Percentiles rank a stretch among this genome's conserved stretches.
phyloP scores from a whole-genome alignment of 179 eudicot genomes.

The Silene noctiflora region DNA sequence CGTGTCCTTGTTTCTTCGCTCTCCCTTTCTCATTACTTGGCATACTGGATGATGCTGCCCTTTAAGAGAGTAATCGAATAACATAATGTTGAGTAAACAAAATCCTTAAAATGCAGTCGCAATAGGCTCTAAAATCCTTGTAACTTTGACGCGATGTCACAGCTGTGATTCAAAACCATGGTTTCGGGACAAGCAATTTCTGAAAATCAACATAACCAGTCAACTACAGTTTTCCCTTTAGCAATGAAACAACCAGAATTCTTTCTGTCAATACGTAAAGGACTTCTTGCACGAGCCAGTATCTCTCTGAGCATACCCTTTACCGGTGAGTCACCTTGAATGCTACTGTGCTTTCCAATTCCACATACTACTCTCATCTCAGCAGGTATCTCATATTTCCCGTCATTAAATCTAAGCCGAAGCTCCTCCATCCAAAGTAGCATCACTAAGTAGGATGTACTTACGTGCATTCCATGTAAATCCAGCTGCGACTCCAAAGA shows the following conservation, averaged over 20 bases:
- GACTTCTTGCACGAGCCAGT: constrained; percentile 50
- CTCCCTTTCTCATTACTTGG: too few relatives aligned
- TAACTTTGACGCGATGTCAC: neutral
- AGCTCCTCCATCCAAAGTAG: constrained; percentile 64
- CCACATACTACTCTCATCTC: constrained; percentile 69
- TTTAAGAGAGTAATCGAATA: too few relatives aligned
- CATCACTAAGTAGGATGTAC: constrained; percentile 58
- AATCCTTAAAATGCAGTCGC: neutral
- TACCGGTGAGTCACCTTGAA: constrained; percentile 59
- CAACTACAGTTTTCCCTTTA: constrained; percentile 56
- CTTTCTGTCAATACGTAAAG: constrained; percentile 64
- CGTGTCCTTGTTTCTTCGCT: too few relatives aligned
- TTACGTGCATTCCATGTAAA: constrained; percentile 80
- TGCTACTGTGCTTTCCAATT: constrained; percentile 60
- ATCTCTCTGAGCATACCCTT: constrained; percentile 59
- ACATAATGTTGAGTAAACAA: neutral
- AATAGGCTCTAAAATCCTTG: too few relatives aligned
- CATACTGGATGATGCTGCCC: too few relatives aligned
- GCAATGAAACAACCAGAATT: constrained; percentile 76
- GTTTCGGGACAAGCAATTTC: neutral
- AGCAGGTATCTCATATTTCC: constrained; percentile 38
- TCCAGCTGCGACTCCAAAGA: constrained; percentile 55
- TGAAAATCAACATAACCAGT: constrained; percentile 46
- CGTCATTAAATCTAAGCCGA: constrained; percentile 36
- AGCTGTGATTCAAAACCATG: neutral